phyloP scores from a whole-genome alignment of 2,329 filamentous ascomycete species.

The Aciculosporium take region DNA sequence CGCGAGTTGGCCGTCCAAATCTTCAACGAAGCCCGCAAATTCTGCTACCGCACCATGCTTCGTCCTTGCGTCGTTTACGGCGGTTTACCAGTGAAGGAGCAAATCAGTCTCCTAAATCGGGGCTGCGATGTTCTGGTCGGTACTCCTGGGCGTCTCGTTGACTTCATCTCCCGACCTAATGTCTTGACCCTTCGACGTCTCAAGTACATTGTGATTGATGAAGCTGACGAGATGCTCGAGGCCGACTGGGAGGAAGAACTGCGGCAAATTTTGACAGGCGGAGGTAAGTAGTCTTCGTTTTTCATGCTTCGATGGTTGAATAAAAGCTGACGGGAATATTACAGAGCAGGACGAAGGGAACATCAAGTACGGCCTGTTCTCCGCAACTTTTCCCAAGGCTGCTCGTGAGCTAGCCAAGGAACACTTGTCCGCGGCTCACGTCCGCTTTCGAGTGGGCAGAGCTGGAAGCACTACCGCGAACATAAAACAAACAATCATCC shows the following conservation, averaged over 20 bases:
- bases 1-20: slow-evolving; percentile 89
- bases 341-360: slow-evolving; percentile 61
- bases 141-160: slow-evolving; percentile 71
- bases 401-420: slow-evolving; percentile 63
- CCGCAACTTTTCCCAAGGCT: slow-evolving; percentile 77
- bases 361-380: slow-evolving; percentile 69
- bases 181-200: slow-evolving; percentile 61
- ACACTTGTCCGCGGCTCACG: slow-evolving; percentile 58
- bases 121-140: slow-evolving; percentile 85
- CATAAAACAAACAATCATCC: slow-evolving; percentile 65
- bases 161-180: slow-evolving; percentile 63
- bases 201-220: slow-evolving; percentile 73
- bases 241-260: slow-evolving; percentile 67
- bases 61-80: slow-evolving; percentile 85
- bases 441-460: slow-evolving; percentile 76
- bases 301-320: slow-evolving; percentile 3
- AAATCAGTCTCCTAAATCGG: slow-evolving; percentile 58
- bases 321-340: background rate
- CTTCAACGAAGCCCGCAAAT: slow-evolving; percentile 81
- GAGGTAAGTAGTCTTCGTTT: slow-evolving; percentile 48
- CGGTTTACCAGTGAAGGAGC: slow-evolving; percentile 56
- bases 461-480: slow-evolving; percentile 71
- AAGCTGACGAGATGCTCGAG: slow-evolving; percentile 85
- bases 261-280: slow-evolving; percentile 60
- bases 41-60: slow-evolving; percentile 91